phyloP scores from a whole-genome alignment of 208 protist genomes.

The Leishmania mexicana region DNA sequence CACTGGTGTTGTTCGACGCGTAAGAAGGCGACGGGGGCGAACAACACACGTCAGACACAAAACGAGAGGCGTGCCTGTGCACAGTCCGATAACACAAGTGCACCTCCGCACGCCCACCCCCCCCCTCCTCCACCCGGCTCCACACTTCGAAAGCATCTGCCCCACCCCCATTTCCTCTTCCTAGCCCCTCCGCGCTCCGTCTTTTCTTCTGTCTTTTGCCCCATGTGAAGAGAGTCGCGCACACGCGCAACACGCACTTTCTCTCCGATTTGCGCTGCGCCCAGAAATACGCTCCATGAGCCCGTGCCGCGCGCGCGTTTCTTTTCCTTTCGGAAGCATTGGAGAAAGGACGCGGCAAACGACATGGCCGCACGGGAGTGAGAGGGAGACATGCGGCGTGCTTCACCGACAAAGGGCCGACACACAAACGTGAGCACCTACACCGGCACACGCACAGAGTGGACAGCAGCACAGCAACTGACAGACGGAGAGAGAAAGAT shows the following conservation, averaged over 20 bases:
- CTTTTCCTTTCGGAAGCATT: background rate
- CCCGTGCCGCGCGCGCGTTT: background rate
- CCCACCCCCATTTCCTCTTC: background rate
- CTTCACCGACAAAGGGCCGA: background rate
- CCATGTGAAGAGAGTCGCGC: background rate
- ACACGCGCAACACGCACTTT: background rate
- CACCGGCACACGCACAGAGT: background rate
- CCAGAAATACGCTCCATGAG: too few species aligned
- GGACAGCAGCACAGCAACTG: background rate
- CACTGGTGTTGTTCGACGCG: background rate
- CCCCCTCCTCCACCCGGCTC: background rate
- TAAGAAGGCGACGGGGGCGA: background rate
- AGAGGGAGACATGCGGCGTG: background rate
- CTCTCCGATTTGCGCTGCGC: background rate
- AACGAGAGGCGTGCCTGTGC: background rate
- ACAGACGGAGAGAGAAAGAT: background rate
- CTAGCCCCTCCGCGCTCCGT: background rate
- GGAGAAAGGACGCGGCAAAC: background rate
- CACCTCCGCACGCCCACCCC: background rate
- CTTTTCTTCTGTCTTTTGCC: background rate
- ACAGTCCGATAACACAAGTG: background rate
- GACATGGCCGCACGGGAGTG: background rate
- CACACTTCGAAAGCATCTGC: background rate
- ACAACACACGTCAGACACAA: background rate
- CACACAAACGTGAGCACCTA: background rate